Base-by-base conservation (phyloP, 2,329 filamentous ascomycete genomes). In the Fusarium proliferatum region DNA sequence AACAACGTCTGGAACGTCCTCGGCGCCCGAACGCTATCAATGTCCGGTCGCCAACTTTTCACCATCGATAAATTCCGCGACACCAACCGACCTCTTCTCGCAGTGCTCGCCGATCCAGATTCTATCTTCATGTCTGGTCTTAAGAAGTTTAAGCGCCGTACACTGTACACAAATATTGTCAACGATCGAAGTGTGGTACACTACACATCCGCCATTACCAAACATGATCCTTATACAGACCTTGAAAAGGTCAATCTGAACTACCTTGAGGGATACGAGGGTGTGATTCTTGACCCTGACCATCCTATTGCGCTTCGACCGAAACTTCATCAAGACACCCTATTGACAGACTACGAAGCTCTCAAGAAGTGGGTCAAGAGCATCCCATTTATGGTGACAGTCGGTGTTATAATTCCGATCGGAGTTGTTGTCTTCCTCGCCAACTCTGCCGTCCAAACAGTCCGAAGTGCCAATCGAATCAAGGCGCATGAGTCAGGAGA, bases 121-220 rank as follows among this genome's bases (percentile, higher is more conserved):
- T 95, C 93, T 70, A 93, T 97, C 74, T 98, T 98, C 83, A 92
- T 97, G 77, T 89, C 89, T 38, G 95, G 91, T 0, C 86, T 98
- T 51, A 88, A 89, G 69, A 88, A 86, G 75, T 98, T 98, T 84
- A 89, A 91, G 80, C 88, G 93, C 61, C 92, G 91, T 66, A 93
- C 90, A 8, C 84, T 97, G 3, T 98, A 98, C 81, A 88, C 92
- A 46, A 98, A 98, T 79, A 91, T 97, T 52, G 85, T 93, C 79
- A 97, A 98, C 81, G 96, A 98, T 83, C 87, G 91, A 61, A 94
- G 90, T 49, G 94, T 94, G 9, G 90, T 92, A 2, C 94, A 93
- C 82, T 97, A 96, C 80, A 98, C 96, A 1, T 94, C 94, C 0
- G 87, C 87, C 26, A 94, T 98, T 51, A 88, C 91, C 30, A 91